These are phyloP conservation scores for Phytophthora hibernalis DNA, from an alignment of 352 stramenopile genomes.

Conservation along the genomic window DNA sequence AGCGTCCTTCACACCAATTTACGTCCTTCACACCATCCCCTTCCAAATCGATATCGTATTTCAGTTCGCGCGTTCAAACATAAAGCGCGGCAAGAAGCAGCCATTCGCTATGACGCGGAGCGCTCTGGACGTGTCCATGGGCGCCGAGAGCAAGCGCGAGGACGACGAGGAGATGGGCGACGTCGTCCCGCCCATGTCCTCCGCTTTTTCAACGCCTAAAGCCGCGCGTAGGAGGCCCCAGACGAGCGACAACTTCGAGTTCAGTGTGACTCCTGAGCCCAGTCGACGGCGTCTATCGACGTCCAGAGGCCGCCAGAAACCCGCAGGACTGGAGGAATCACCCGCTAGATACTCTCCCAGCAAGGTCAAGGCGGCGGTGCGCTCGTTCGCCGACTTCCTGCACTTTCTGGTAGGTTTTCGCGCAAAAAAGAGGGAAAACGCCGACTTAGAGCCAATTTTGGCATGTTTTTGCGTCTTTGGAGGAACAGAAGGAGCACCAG, in stretches of 20 bases:
- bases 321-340: slow-evolving; percentile 50
- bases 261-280: slow-evolving; percentile 64
- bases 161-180: slow-evolving; percentile 27
- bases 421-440: not conserved
- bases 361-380: slow-evolving; percentile 80
- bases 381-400: slow-evolving; percentile 83
- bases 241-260: slow-evolving; percentile 48
- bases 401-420: slow-evolving; percentile 74
- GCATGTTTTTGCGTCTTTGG: slow-evolving; percentile 41
- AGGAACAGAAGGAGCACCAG: slow-evolving; percentile 86
- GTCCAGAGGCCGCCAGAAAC: slow-evolving; percentile 28
- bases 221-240: slow-evolving; percentile 38
- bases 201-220: slow-evolving; percentile 33
- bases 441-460: slow-evolving; percentile 49
- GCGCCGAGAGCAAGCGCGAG: slow-evolving; percentile 31
- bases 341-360: slow-evolving; percentile 74
- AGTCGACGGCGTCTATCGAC: slow-evolving; percentile 42
- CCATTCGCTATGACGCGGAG: slow-evolving; percentile 26
- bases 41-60: slow-evolving; percentile 3
- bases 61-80: slow-evolving; percentile 27
- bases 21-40: slow-evolving; percentile 23
- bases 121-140: slow-evolving; percentile 43
- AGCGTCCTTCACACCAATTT: not conserved
- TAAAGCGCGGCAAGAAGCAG: not conserved
- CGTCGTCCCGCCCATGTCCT: slow-evolving; percentile 4